Percentiles rank a stretch among this genome's conserved stretches.
Conservation (phyloP, 2,329 filamentous ascomycete species). For the Colletotrichum filicis region DNA sequence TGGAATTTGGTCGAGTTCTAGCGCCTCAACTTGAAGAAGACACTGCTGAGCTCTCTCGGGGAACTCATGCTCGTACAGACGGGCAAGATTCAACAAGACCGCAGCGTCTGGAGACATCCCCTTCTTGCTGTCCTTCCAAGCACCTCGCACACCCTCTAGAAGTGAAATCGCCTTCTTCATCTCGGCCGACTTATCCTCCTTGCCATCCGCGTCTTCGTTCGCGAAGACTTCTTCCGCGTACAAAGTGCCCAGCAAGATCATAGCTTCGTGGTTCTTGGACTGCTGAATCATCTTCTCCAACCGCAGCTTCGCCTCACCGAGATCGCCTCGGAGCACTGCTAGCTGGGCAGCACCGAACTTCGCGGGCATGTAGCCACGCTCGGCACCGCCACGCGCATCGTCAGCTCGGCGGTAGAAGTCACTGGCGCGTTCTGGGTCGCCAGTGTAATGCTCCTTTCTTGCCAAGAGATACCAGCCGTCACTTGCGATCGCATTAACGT, state of each 20-base stretch:
- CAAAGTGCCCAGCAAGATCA: conserved; percentile 89
- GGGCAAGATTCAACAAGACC: conserved; percentile 89
- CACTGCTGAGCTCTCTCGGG: conserved; percentile 94
- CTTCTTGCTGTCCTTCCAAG: conserved; percentile 95
- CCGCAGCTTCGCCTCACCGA: conserved; percentile 91
- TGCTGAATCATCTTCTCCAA: conserved; percentile 95
- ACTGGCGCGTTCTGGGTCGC: conserved; percentile 78
- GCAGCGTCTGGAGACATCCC: conserved; percentile 83
- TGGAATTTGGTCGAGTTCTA: conserved; percentile 84
- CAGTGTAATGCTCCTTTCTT: conserved; percentile 87
- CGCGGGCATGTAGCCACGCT: conserved; percentile 90
- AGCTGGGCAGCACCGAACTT: conserved; percentile 96
- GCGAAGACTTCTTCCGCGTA: conserved; percentile 95
- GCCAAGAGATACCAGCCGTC: conserved; percentile 98
- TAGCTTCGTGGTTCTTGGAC: conserved; percentile 85
- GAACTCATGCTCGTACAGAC: conserved; percentile 86
- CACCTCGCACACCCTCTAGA: conserved; percentile 83
- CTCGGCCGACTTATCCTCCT: conserved; percentile 89
- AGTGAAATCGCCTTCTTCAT: conserved; percentile 87
- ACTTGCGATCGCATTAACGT: conserved; percentile 95
- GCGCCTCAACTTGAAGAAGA: conserved; percentile 89
- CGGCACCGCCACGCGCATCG: conserved; percentile 89
- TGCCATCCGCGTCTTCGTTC: conserved; percentile 75
- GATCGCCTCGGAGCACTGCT: conserved; percentile 83
- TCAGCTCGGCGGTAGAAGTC: conserved; percentile 93